Evolutionary conservation across 805 yeast species (phyloP), one percentile per base, ranked within the genome.

Genomic region (Saccharomyces paradoxus): DNA sequence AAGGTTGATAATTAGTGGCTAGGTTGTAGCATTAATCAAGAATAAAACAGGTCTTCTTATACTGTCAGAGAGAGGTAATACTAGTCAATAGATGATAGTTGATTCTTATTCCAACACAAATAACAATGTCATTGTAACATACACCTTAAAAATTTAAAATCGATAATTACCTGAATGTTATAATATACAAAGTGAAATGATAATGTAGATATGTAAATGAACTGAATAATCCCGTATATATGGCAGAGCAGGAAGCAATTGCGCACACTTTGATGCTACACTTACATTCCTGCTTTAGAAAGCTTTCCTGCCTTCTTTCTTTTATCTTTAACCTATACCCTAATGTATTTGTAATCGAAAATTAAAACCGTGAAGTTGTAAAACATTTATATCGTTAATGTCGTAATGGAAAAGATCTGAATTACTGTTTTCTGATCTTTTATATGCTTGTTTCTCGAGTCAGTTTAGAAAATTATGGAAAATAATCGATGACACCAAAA

Each of bases 401-500:
- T 37, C 44, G 12, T 37, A n/a, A 37, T 37, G 24, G 13, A 17
- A 17, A 37, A 17, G 44, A 37, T 37, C 44, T 28, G 5, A 48
- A 47, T 10, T 47, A 26, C 31, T 49, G 46, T 22, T 49, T 30
- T 46, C 4, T 32, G 44, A 37, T n/a, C 24, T 37, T 37, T 17
- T 37, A 6, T 37, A 37, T 37, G 44, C 44, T 9, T 37, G 44
- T 37, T 37, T 37, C 44, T 8, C 22, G 12, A 37, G 12, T 17
- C 44, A 24, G 9, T 17, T 31, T n/a, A 32, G 27, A 26, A 21
- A 37, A 17, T 17, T 37, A 37, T 52, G 59, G 59, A 56, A 66
- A 52, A 26, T 63, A 46, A 44, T 76, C 68, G 55, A 80, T 74
- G 58, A 81, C 74, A 64, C 97, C 97, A 63, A 91, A 91, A 52